Evolutionary conservation across 1,139 yeast species (phyloP), one percentile per base, ranked within the genome.

Genomic region (Kazachstania sp.): DNA sequence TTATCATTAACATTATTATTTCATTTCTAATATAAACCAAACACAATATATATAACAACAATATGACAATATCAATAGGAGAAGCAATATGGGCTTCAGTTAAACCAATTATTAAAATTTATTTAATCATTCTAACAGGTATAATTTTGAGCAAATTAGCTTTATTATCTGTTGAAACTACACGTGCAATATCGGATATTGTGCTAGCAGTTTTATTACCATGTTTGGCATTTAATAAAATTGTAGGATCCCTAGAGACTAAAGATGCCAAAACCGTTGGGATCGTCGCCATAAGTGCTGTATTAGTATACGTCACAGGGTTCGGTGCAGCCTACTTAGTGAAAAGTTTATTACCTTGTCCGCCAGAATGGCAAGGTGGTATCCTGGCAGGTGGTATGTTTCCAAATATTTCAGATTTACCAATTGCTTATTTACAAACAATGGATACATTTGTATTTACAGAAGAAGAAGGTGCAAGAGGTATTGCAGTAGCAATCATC

Each of bases 51-150:
- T 3, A 23, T 20, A 7, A 23, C 16, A 18, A 31, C 32, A 34
- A 26, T 13, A 72, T 57, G 62, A 66, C 71, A 19, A 53, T 61
- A 45, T 53, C 78, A 1, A 61, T 87, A 39, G 95, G 95, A 12
- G 71, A 75, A 47, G 79, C 87, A 39, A 81, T 90, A 8, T 90
- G 86, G 70, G 74, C 88, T 8, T 78, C 96, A 0, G 88, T 86
- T 44, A 88, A 87, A 69, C 97, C 97, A 20, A 83, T 90, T 52
- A 78, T 88, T 69, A 90, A 90, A 68, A 87, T 90, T 57, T 87
- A 88, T 61, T 67, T 86, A 61, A 84, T 87, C 61, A 80, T 87
- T 3, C 86, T 77, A 2, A 63, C 81, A 35, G 97, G 97, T 12
- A 84, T 74, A 57, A 64, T 69, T 37, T 69, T 86, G 19, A 87